Percentiles rank a stretch among this genome's conserved stretches.
These are phyloP conservation scores for Ceratobasidium sp. DNA, from an alignment of 1,284 basidiomycete genomes.

Conservation along the genomic window DNA sequence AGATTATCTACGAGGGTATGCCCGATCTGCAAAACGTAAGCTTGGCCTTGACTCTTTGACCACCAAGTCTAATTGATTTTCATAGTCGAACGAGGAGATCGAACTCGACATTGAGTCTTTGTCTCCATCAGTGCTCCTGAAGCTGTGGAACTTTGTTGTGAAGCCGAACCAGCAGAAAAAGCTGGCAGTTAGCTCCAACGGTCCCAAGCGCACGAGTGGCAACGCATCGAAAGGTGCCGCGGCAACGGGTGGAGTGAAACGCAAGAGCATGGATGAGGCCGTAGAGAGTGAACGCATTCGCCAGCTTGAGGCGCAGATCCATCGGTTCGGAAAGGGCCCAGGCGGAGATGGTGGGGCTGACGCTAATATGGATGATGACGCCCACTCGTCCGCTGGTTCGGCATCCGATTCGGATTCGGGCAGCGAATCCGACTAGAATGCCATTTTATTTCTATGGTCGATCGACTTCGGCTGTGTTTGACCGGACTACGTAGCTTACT, in stretches of 20 bases:
- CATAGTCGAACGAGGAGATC: conserved; percentile 94
- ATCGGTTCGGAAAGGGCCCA: conserved; percentile 54
- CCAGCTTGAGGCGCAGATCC: conserved; percentile 81
- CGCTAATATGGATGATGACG: conserved; percentile 56
- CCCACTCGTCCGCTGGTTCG: conserved; percentile 56
- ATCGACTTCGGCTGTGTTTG: not conserved
- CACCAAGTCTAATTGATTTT: too few relatives aligned
- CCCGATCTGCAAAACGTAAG: conserved; percentile 88
- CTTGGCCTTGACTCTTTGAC: too few relatives aligned
- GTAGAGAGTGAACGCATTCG: conserved; percentile 89
- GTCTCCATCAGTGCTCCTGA: conserved; percentile 81
- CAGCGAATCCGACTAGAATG: conserved; percentile 76
- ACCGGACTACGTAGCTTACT: conserved; percentile 33
- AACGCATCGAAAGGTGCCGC: conserved; percentile 64
- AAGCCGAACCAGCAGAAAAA: conserved; percentile 59
- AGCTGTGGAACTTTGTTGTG: conserved; percentile 93
- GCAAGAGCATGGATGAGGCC: conserved; percentile 91
- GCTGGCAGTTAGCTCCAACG: conserved; percentile 36
- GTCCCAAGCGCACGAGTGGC: conserved; percentile 57
- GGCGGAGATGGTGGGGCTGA: conserved; percentile 49
- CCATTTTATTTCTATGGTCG: conserved; percentile 22
- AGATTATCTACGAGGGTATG: conserved; percentile 90
- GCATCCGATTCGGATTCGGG: conserved; percentile 59
- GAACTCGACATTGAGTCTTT: conserved; percentile 94
- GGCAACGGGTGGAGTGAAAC: conserved; percentile 86